Evolutionary conservation across 768 basidiomycete genomes (phyloP).

Genomic region (Calocybe cyanea): DNA sequence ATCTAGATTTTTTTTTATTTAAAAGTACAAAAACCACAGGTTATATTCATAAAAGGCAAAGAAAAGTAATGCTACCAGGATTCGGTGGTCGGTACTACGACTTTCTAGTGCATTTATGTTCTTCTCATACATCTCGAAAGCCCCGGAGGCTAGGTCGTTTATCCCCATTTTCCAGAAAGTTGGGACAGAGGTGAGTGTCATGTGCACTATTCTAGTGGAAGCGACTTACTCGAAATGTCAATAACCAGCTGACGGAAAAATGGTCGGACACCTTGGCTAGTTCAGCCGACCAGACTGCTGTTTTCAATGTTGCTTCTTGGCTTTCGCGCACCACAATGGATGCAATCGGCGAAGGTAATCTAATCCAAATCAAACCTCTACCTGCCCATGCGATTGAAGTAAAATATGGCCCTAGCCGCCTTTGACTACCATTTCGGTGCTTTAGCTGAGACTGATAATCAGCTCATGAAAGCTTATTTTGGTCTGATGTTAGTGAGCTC

Average conservation of each 20-base stretch:
- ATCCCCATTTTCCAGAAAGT: constrained; percentile 44
- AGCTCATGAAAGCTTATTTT: constrained; percentile 51
- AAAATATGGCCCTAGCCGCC: constrained; percentile 29
- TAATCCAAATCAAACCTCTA: not conserved
- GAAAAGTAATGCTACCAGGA: constrained; percentile 51
- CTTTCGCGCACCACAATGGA: constrained; percentile 48
- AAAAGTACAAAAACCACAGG: constrained; percentile 20
- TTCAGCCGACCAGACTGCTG: constrained; percentile 32
- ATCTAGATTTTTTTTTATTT: not conserved
- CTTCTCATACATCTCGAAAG: constrained; percentile 14
- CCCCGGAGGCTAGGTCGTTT: constrained; percentile 46
- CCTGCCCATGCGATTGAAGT: not conserved
- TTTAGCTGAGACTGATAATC: constrained; percentile 43
- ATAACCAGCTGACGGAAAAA: constrained; percentile 38
- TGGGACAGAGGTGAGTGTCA: constrained; percentile 32
- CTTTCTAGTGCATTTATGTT: not conserved
- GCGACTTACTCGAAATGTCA: not conserved
- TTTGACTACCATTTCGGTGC: constrained; percentile 58
- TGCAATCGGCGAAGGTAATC: constrained; percentile 45
- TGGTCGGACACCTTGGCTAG: constrained; percentile 51
- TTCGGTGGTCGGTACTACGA: constrained; percentile 39
- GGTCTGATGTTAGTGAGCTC: constrained; percentile 38
- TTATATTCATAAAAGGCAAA: constrained; percentile 50
- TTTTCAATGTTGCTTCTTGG: constrained; percentile 49
- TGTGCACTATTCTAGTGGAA: constrained; percentile 13